Evolutionary conservation across 345 rosid species (phyloP), one percentile per base, ranked within the genome.

Genomic region (Boechera divaricarpa): DNA sequence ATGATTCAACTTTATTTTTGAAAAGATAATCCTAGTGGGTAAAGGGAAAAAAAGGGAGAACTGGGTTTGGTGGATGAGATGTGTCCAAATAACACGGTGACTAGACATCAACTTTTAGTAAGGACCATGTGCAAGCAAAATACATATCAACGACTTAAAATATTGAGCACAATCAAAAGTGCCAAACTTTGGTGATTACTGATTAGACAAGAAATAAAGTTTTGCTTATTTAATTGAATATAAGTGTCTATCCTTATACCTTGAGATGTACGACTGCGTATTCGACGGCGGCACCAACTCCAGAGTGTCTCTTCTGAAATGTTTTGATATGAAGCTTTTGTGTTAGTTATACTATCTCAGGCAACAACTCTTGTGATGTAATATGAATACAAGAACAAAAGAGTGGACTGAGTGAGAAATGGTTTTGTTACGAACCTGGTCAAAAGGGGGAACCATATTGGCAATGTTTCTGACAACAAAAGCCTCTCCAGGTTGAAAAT

Each of bases 231-330:
- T 16, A 49, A 8, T 56, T 28, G 35, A 59, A 4, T 45, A 41
- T 2, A 44, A 42, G 5, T 33, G 41, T 29, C 5, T 69, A 61
- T 76, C 70, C 41, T 76, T 76, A 76, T 65, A 93, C 98, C 97
- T 94, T 94, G 72, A 94, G 95, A 79, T 94, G 97, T 84, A 94
- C 73, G 79, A 94, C 98, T 28, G 97, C 97, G 68, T 94, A 94
- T 68, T 94, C 98, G 18, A 94, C 75, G 24, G 98, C 97, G 57
- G 98, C 67, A 44, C 98, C 98, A 65, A 80, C 83, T 62, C 82
- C 82, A 41, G 79, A 63, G 53, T 80, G 79, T 70, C 79, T 75
- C 49, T 75, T 80, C 82, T 80, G 80, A 21, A 15, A 60, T 0
- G 2, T 10, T 18, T 2, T 42, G 7, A 32, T 28, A 28, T 28